A percentile compares a stretch with the other conserved stretches of the same genome.
phyloP scores from a whole-genome alignment of 2,329 filamentous ascomycete species.

The Venturia pyrina region DNA sequence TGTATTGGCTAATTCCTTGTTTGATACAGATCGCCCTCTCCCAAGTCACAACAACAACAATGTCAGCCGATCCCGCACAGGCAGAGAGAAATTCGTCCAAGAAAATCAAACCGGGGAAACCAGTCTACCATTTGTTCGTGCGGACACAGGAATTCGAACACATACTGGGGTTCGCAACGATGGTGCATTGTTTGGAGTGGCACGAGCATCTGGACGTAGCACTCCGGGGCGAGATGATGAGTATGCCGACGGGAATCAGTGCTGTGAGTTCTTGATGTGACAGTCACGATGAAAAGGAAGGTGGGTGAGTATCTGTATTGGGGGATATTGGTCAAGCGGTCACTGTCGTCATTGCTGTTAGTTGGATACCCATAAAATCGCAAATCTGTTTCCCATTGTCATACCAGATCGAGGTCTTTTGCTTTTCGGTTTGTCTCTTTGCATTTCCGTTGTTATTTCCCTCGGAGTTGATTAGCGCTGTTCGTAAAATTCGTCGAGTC shows the following conservation, averaged over 20 bases:
- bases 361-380: too few relatives aligned
- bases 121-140: not conserved
- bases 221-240: constrained; percentile 8
- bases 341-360: too few relatives aligned
- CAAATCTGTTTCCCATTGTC: too few relatives aligned
- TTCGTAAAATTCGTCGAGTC: too few relatives aligned
- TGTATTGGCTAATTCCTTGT: not conserved
- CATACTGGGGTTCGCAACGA: constrained; percentile 1
- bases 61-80: not conserved
- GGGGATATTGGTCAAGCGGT: too few relatives aligned
- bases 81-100: not conserved
- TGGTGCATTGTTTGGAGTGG: constrained; percentile 10
- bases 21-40: not conserved
- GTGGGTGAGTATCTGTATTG: not conserved
- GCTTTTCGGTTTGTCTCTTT: too few relatives aligned
- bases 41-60: constrained; percentile 6
- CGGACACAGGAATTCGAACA: constrained; percentile 5
- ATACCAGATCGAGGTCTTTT: too few relatives aligned
- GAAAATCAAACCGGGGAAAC: constrained; percentile 5
- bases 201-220: constrained; percentile 7
- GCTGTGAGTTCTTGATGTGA: not conserved
- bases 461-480: too few relatives aligned
- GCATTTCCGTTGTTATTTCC: too few relatives aligned
- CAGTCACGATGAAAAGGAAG: not conserved
- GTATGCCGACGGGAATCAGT: constrained; percentile 7